These are phyloP conservation scores for Casuarina cunninghamiana DNA, from an alignment of 306 rosid species.

Conservation along the genomic window DNA sequence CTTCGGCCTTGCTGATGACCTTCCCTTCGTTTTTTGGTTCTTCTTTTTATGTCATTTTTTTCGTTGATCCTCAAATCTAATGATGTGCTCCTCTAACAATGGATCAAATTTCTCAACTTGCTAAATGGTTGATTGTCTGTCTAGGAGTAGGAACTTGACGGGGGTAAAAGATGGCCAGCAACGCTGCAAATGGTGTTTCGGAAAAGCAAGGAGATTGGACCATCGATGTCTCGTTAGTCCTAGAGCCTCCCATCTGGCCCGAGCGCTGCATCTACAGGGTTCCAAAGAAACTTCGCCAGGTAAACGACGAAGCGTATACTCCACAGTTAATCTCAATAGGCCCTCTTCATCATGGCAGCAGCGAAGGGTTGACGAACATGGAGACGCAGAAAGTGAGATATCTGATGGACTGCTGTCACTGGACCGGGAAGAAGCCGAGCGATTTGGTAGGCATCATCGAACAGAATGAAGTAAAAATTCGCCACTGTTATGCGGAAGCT, in stretches of 20 bases:
- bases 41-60: no score
- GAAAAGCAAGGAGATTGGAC: not conserved
- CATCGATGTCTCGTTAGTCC: not conserved
- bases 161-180: no score
- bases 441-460: not conserved
- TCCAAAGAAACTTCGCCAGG: slow-evolving; percentile 27
- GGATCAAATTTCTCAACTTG: no score
- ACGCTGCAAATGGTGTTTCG: no score
- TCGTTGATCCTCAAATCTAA: no score
- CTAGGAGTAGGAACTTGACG: no score
- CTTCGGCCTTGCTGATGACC: no score
- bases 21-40: no score
- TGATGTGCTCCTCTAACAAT: no score
- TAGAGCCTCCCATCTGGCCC: not conserved
- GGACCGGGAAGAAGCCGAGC: not conserved
- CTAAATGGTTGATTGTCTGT: no score
- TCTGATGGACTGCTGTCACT: not conserved
- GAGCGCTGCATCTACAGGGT: slow-evolving; percentile 21
- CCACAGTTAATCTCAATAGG: slow-evolving; percentile 29
- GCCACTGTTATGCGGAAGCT: not conserved
- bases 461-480: not conserved
- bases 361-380: slow-evolving; percentile 1
- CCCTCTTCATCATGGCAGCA: slow-evolving; percentile 12
- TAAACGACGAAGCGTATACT: slow-evolving; percentile 20
- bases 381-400: not conserved